Evolutionary conservation across 768 basidiomycete species (phyloP).

Genomic region (Kwoniella shandongensis): DNA sequence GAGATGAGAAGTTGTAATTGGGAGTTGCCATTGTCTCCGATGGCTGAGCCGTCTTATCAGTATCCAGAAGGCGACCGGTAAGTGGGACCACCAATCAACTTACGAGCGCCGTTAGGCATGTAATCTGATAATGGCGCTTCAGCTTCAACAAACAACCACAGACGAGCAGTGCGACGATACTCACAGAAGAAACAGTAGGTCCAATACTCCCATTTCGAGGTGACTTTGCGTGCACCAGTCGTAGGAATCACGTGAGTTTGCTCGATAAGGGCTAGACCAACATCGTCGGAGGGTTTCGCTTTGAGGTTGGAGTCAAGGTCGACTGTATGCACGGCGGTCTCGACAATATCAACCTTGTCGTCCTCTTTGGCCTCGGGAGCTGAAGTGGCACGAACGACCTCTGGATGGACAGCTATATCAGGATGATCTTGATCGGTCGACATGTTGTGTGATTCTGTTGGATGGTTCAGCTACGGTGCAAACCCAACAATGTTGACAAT

Average conservation of each 20-base stretch:
- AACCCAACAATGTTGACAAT: too few species aligned
- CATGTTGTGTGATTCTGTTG: too few species aligned
- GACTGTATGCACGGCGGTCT: too few species aligned
- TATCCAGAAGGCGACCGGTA: not conserved
- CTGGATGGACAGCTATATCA: too few species aligned
- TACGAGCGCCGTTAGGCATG: conserved; percentile 14
- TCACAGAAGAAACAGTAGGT: conserved; percentile 15
- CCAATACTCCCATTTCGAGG: conserved; percentile 18
- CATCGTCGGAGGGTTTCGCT: conserved; percentile 3
- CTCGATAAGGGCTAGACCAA: conserved; percentile 16
- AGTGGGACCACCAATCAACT: not conserved
- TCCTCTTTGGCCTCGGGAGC: too few species aligned
- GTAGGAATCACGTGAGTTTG: conserved; percentile 8
- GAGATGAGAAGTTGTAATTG: conserved; percentile 11
- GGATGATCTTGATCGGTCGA: too few species aligned
- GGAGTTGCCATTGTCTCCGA: conserved; percentile 10
- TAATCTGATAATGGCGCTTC: conserved; percentile 2
- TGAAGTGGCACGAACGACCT: too few species aligned
- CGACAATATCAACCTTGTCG: too few species aligned
- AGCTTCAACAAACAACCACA: not conserved
- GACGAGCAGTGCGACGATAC: not conserved
- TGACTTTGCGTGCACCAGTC: conserved; percentile 11
- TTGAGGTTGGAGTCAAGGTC: too few species aligned
- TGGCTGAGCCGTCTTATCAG: conserved; percentile 1
- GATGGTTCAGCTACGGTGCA: too few species aligned